phyloP scores from a whole-genome alignment of 2,329 filamentous ascomycete genomes.

The Juglanconis oblonga region DNA sequence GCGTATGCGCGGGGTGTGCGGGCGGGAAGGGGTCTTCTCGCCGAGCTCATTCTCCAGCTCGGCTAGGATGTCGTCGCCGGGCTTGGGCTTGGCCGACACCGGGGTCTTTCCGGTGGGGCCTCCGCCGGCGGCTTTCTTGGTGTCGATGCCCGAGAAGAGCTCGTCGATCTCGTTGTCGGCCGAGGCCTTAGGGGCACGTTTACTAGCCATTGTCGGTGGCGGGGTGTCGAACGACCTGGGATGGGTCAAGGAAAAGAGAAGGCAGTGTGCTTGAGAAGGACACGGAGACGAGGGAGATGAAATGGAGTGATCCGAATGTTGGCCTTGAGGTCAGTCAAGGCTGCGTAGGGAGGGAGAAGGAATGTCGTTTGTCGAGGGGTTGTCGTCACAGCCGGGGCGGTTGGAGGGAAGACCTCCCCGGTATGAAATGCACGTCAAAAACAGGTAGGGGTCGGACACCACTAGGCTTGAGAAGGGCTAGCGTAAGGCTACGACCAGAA shows the following conservation, averaged over 20 bases:
- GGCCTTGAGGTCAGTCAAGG: not conserved
- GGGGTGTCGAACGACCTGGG: not conserved
- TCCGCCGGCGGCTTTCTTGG: constrained; percentile 46
- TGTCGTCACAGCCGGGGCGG: not conserved
- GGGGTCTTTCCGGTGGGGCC: constrained; percentile 42
- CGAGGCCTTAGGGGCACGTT: constrained; percentile 53
- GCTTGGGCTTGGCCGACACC: constrained; percentile 47
- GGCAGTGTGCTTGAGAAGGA: not conserved
- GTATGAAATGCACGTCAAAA: constrained; percentile 5
- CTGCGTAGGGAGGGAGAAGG: not conserved
- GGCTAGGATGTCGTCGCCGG: constrained; percentile 72
- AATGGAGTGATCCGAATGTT: no score
- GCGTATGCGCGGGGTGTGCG: constrained; percentile 76
- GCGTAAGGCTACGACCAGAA: constrained; percentile 6
- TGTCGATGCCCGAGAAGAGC: constrained; percentile 60
- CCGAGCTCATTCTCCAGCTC: constrained; percentile 79
- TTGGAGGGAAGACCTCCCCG: not conserved
- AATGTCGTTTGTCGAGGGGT: not conserved
- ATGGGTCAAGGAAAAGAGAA: not conserved
- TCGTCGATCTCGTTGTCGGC: constrained; percentile 64
- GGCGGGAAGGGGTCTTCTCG: constrained; percentile 68
- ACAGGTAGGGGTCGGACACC: not conserved
- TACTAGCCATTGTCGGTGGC: constrained; percentile 51
- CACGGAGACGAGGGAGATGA: no score
- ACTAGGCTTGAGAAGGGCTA: constrained; percentile 1